Evolutionary conservation across 2,329 filamentous ascomycete genomes (phyloP).

Genomic region (Westerdykella ornata): DNA sequence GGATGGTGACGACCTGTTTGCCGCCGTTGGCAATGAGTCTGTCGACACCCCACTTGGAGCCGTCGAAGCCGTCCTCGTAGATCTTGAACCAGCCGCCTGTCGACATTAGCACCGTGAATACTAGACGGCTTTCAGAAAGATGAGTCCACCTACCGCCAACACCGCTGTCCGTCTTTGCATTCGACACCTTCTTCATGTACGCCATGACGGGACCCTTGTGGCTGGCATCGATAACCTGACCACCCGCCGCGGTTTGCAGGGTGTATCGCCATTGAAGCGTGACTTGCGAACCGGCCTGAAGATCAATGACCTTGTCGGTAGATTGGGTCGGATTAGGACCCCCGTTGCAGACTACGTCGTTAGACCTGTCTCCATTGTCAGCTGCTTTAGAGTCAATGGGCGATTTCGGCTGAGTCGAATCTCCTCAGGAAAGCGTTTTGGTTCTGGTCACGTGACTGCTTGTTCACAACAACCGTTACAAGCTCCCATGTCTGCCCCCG

Average conservation of each 20-base stretch:
- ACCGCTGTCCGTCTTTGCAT: conserved; percentile 37
- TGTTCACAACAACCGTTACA: no score
- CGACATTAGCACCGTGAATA: neutral
- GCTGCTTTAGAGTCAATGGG: no score
- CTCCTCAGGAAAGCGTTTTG: no score
- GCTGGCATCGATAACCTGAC: conserved; percentile 49
- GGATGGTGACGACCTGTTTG: conserved; percentile 38
- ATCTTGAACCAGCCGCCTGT: conserved; percentile 33
- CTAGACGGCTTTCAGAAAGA: neutral
- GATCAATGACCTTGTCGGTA: conserved; percentile 35
- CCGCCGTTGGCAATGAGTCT: conserved; percentile 37
- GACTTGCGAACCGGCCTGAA: conserved; percentile 44
- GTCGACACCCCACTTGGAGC: conserved; percentile 31
- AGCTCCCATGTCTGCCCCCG: no score
- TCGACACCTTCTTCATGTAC: conserved; percentile 52
- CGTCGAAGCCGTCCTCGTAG: conserved; percentile 35
- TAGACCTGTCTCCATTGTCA: no score
- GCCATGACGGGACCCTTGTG: conserved; percentile 54
- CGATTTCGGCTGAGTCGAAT: no score
- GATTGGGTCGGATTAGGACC: conserved; percentile 44
- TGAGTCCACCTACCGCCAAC: conserved; percentile 19
- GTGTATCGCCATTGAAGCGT: conserved; percentile 55
- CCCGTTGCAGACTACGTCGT: conserved; percentile 54
- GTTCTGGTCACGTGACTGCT: no score
- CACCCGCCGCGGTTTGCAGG: conserved; percentile 31